A percentile compares a stretch with the other conserved stretches of the same genome.
Conservation (phyloP, 345 rosid species). For the Toxicodendron radicans region DNA sequence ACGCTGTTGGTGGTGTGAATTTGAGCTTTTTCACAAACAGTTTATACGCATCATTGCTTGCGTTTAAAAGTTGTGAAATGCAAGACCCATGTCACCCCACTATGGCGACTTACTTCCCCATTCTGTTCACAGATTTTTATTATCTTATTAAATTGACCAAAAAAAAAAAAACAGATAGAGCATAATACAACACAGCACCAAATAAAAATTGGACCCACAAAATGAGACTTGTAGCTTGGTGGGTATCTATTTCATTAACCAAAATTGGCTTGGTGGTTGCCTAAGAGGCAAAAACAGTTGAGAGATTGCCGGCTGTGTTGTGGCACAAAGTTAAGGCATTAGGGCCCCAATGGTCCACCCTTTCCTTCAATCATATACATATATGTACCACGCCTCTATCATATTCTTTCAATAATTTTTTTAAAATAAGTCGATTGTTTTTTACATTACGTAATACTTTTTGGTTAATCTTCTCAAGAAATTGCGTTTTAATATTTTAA, state of each 20-base stretch:
- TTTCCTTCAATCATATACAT: neutral
- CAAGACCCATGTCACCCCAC: conserved; percentile 30
- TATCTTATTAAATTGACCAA: too few relatives aligned
- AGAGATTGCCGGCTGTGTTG: conserved; percentile 29
- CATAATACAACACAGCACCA: too few relatives aligned
- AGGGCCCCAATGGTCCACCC: conserved; percentile 18
- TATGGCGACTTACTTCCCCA: conserved; percentile 1
- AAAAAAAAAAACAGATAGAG: too few relatives aligned
- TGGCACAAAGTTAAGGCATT: conserved; percentile 36
- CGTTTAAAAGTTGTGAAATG: conserved; percentile 37
- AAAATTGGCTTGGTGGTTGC: conserved; percentile 26
- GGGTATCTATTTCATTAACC: conserved; percentile 3
- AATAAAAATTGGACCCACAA: conserved; percentile 15
- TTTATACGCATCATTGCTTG: conserved; percentile 35
- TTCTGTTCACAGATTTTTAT: too few relatives aligned
- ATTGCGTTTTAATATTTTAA: neutral
- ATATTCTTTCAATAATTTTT: too few relatives aligned
- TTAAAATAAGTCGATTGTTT: too few relatives aligned
- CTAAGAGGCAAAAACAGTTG: conserved; percentile 22
- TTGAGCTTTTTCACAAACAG: conserved; percentile 12
- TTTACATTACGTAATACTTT: too few relatives aligned
- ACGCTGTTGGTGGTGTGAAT: conserved; percentile 8
- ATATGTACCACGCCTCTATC: too few relatives aligned
- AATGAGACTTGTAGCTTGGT: neutral
- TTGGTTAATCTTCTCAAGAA: too few relatives aligned